Conservation (phyloP, 2,329 filamentous ascomycete species). For the Paracorniculantispora psalliotae region DNA sequence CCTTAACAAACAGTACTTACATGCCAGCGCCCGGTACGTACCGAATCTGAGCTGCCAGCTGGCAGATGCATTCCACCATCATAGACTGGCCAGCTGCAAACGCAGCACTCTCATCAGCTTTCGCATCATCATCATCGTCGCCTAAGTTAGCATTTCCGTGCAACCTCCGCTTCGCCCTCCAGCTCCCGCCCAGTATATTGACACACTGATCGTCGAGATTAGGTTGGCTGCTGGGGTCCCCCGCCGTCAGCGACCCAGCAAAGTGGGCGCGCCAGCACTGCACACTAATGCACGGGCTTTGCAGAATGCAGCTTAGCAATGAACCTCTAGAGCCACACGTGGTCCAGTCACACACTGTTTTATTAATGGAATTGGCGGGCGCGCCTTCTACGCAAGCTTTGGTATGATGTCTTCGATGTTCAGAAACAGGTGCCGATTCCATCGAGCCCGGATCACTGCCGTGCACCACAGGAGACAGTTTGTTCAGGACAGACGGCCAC, state of each 20-base stretch:
- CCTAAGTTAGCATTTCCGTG: slow-evolving; percentile 1
- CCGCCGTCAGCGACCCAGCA: slow-evolving; percentile 8
- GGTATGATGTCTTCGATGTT: not conserved
- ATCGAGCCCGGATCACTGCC: not conserved
- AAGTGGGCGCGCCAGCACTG: slow-evolving; percentile 1
- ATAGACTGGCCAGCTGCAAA: not conserved
- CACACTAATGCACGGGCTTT: slow-evolving; percentile 11
- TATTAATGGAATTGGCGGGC: not conserved
- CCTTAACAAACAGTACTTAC: not conserved
- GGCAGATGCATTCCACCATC: not conserved
- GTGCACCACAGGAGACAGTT: too few relatives aligned
- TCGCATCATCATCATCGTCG: not conserved
- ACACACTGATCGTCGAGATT: slow-evolving; percentile 24
- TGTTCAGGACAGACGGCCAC: not conserved
- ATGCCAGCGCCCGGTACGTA: not conserved
- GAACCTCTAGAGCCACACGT: not conserved
- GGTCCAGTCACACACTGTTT: not conserved
- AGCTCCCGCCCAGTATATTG: not conserved
- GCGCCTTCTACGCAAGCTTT: not conserved
- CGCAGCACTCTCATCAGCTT: not conserved
- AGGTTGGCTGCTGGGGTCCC: slow-evolving; percentile 19
- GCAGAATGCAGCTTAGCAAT: slow-evolving; percentile 3
- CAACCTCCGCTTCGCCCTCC: not conserved
- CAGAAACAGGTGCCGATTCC: not conserved
- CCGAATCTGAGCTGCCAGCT: not conserved